Base-by-base conservation (phyloP, 208 protist genomes). In the Trypanosoma vivax region DNA sequence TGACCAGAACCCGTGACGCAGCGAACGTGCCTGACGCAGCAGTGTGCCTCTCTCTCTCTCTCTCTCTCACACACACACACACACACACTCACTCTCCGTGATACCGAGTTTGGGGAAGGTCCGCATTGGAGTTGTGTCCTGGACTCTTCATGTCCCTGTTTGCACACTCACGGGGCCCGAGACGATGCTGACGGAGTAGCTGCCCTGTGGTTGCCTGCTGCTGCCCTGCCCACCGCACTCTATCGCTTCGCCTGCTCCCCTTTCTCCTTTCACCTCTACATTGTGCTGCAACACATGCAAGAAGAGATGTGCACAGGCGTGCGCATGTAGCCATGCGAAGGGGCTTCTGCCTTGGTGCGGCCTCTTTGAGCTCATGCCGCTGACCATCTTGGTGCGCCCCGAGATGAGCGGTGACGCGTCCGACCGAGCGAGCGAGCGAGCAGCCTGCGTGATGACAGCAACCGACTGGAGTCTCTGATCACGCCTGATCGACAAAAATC, bases 71-170 rank as follows among this genome's bases (percentile, higher is more conserved):
- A n/a, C n/a, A n/a, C n/a, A n/a, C n/a, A n/a, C n/a, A n/a, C n/a
- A n/a, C n/a, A n/a, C n/a, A n/a, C n/a, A n/a, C n/a, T n/a, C n/a
- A n/a, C n/a, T n/a, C n/a, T n/a, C n/a, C n/a, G n/a, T n/a, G n/a
- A n/a, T 14, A 30, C 7, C 29, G 30, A 23, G 45, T 9, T 43
- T 21, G 6, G 10, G 23, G 18, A 39, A 65, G 58, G 58, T 39
- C 50, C 58, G 59, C 58, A 24, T 59, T 65, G 58, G 58, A 65
- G 58, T 65, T 65, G 58, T 65, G 58, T 65, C 58, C 37, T 49
- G 53, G 41, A 16, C 38, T 37, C 14, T 52, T 31, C 3, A 4
- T 55, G 10, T 56, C 24, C 18, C 28, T 56, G 37, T 34, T 19
- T 47, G 13, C 24, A 11, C 50, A 1, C 2, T 16, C 18, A 24